These are phyloP conservation scores for Fomitopsis pinicola DNA, from an alignment of 1,284 basidiomycete species.

Conservation along the genomic window DNA sequence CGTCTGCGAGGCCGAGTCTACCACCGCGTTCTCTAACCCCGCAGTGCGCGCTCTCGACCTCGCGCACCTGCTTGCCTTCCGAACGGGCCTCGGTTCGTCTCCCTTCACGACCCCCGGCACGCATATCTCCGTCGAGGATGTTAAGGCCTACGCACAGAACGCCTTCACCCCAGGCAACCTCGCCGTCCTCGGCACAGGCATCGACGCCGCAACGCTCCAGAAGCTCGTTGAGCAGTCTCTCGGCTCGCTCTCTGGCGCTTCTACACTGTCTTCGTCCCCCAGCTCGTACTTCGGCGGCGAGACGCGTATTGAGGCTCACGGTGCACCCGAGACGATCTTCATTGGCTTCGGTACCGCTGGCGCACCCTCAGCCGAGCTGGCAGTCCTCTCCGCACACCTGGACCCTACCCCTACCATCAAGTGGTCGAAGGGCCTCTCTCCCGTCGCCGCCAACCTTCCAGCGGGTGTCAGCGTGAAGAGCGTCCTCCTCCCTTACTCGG, in stretches of 20 bases:
- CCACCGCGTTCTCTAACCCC: constrained; percentile 59
- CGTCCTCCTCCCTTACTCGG: constrained; percentile 84
- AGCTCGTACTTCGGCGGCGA: constrained; percentile 83
- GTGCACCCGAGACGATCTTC: constrained; percentile 71
- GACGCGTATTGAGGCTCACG: constrained; percentile 62
- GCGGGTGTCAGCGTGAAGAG: constrained; percentile 57
- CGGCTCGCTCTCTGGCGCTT: constrained; percentile 37
- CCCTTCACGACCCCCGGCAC: constrained; percentile 76
- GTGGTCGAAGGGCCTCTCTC: constrained; percentile 75
- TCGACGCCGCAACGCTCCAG: constrained; percentile 67
- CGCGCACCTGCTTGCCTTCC: constrained; percentile 88
- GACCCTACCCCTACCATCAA: constrained; percentile 75
- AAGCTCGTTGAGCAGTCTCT: constrained; percentile 74
- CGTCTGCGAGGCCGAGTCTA: constrained; percentile 65
- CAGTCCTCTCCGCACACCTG: constrained; percentile 76
- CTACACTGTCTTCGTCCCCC: constrained; percentile 35
- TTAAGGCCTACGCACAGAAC: constrained; percentile 69
- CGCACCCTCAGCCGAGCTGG: constrained; percentile 62
- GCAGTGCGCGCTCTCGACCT: constrained; percentile 71
- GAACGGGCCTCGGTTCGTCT: constrained; percentile 83
- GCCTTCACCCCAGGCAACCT: constrained; percentile 78
- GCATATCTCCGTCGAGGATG: constrained; percentile 60
- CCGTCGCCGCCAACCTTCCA: constrained; percentile 56
- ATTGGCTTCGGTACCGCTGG: constrained; percentile 76
- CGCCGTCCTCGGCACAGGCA: constrained; percentile 83